These are phyloP conservation scores for Penicillium cataractarum DNA, from an alignment of 495 filamentous ascomycete species.

Conservation along the genomic window DNA sequence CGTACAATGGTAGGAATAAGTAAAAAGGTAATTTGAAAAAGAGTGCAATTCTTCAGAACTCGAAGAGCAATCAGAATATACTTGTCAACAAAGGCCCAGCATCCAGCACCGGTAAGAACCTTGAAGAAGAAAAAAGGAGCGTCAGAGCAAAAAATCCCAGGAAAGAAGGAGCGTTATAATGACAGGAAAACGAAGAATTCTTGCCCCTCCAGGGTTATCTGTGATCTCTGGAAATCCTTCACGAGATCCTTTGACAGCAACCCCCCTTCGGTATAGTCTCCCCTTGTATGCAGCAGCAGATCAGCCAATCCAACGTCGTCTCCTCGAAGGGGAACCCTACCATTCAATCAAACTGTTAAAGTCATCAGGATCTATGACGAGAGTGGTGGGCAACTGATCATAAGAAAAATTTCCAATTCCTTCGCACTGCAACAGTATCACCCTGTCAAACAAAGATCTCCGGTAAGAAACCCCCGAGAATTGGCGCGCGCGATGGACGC, in stretches of 20 bases:
- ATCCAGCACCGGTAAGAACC: conserved; percentile 7
- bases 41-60: background rate
- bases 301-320: background rate
- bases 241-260: background rate
- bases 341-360: background rate
- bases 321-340: background rate
- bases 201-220: background rate
- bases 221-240: background rate
- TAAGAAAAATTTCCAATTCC: background rate
- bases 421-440: conserved; percentile 16
- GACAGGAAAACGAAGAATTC: background rate
- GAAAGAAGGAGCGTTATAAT: conserved; percentile 1
- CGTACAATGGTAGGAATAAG: background rate
- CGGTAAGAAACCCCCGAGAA: background rate
- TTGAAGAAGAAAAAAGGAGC: background rate
- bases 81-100: conserved; percentile 6
- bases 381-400: background rate
- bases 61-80: conserved; percentile 1
- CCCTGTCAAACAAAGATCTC: conserved; percentile 13
- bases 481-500: conserved; percentile 11
- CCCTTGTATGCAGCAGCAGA: background rate
- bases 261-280: background rate
- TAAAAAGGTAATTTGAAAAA: background rate
- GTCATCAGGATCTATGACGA: conserved; percentile 1
- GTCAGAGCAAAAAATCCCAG: background rate